Evolutionary conservation across 805 yeast genomes (phyloP).

Genomic region (Ogataea zsoltii): DNA sequence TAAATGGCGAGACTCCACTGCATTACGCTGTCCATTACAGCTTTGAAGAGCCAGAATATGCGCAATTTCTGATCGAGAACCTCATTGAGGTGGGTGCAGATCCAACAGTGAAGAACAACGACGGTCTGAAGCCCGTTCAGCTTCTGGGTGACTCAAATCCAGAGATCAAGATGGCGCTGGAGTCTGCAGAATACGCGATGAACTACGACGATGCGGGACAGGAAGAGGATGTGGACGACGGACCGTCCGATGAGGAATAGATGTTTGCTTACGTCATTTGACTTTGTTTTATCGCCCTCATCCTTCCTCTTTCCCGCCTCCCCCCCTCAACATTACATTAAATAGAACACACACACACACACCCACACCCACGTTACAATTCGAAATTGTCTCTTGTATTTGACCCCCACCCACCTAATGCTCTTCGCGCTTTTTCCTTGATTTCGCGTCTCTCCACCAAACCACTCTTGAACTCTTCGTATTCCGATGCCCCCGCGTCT

Average conservation of each 20-base stretch:
- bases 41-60: constrained; percentile 81
- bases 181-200: constrained; percentile 81
- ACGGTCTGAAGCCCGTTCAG: constrained; percentile 75
- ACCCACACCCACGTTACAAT: too few relatives aligned
- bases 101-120: constrained; percentile 59
- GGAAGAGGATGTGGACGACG: constrained; percentile 40
- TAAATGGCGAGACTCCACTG: constrained; percentile 84
- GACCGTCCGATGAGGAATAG: constrained; percentile 26
- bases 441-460: constrained; percentile 4
- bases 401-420: constrained; percentile 17
- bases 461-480: constrained; percentile 17
- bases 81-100: constrained; percentile 91
- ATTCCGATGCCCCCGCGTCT: neutral
- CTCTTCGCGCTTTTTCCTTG: constrained; percentile 2
- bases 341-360: too few relatives aligned
- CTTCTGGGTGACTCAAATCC: constrained; percentile 53
- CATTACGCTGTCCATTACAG: constrained; percentile 83
- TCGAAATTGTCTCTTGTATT: constrained; percentile 6
- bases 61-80: constrained; percentile 72
- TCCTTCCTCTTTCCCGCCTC: neutral
- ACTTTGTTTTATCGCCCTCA: too few relatives aligned
- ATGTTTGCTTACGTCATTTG: neutral
- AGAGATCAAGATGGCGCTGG: constrained; percentile 61
- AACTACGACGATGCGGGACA: constrained; percentile 39
- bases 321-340: too few relatives aligned